Evolutionary conservation across 257 asterid species (phyloP).

Genomic region (Leonotis leonurus): DNA sequence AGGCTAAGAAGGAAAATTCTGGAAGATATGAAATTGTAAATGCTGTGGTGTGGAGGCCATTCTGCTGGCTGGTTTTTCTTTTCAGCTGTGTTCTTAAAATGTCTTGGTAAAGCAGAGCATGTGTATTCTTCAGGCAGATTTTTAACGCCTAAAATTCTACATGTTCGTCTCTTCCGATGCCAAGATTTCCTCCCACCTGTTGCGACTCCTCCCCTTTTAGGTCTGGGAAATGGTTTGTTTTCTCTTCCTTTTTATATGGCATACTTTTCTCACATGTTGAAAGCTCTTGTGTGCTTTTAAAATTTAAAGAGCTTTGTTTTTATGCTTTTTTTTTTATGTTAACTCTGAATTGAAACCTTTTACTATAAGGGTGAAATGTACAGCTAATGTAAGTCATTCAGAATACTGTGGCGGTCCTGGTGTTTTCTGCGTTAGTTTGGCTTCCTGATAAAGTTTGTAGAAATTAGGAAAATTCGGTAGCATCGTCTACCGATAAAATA

Average conservation of each 20-base stretch:
- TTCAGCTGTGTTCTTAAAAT: conserved; percentile 1
- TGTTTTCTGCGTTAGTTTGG: not conserved
- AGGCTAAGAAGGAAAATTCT: conserved; percentile 30
- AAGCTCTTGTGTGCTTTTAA: conserved; percentile 36
- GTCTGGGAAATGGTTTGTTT: conserved; percentile 11
- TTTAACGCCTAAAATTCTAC: conserved; percentile 29
- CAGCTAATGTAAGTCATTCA: conserved; percentile 25
- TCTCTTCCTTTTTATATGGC: conserved; percentile 8
- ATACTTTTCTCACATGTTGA: conserved; percentile 20
- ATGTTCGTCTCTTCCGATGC: conserved; percentile 3
- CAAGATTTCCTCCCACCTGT: not conserved
- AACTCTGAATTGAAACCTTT: conserved; percentile 18
- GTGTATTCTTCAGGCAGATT: conserved; percentile 27
- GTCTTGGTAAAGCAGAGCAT: conserved; percentile 18
- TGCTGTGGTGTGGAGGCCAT: conserved; percentile 8
- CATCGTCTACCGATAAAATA: conserved; percentile 7
- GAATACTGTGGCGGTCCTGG: conserved; percentile 16
- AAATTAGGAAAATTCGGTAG: conserved; percentile 6
- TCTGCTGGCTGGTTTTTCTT: conserved; percentile 3
- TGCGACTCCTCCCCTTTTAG: not conserved
- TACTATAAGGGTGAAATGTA: conserved; percentile 34
- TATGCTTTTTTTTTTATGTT: too few relatives aligned
- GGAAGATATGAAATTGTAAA: conserved; percentile 12
- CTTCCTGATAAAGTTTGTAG: conserved; percentile 18
- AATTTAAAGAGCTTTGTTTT: conserved; percentile 34